phyloP scores from a whole-genome alignment of 2,329 filamentous ascomycete species.

The Xylariaceae sp. region DNA sequence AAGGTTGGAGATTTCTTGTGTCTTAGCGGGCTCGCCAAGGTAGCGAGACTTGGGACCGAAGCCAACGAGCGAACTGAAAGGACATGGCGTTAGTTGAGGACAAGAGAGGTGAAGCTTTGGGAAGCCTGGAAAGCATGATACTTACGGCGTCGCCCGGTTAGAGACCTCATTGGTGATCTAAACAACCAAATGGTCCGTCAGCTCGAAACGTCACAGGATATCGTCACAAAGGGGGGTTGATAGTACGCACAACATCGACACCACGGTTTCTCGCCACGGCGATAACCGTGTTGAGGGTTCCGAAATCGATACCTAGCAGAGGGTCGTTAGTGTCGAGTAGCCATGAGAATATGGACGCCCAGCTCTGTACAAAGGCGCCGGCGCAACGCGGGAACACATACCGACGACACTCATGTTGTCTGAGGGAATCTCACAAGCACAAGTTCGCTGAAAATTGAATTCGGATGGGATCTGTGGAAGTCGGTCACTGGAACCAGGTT shows the following conservation, averaged over 20 bases:
- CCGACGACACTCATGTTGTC: slow-evolving; percentile 52
- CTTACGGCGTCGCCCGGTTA: slow-evolving; percentile 96
- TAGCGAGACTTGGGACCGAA: slow-evolving; percentile 93
- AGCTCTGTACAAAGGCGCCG: not conserved
- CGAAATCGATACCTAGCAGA: slow-evolving; percentile 75
- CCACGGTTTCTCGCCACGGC: slow-evolving; percentile 97
- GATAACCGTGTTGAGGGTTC: slow-evolving; percentile 93
- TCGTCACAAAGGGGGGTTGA: slow-evolving; percentile 9
- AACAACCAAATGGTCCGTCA: slow-evolving; percentile 13
- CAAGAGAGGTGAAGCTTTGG: not conserved
- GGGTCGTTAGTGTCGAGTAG: slow-evolving; percentile 14
- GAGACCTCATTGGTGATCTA: slow-evolving; percentile 99
- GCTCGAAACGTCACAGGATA: slow-evolving; percentile 8
- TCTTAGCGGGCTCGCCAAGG: slow-evolving; percentile 93
- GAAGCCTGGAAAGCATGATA: slow-evolving; percentile 29
- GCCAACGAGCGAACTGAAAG: slow-evolving; percentile 75
- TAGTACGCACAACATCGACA: slow-evolving; percentile 87
- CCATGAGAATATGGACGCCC: not conserved
- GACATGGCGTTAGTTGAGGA: slow-evolving; percentile 21
- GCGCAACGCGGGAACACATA: slow-evolving; percentile 30
- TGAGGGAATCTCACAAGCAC: slow-evolving; percentile 27
- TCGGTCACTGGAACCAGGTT: not conserved
- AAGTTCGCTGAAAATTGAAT: slow-evolving; percentile 2
- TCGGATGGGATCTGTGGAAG: not conserved
- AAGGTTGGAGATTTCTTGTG: slow-evolving; percentile 97